These are phyloP conservation scores for Arthrocladium fulminans DNA, from an alignment of 2,329 filamentous ascomycete genomes.

Conservation along the genomic window DNA sequence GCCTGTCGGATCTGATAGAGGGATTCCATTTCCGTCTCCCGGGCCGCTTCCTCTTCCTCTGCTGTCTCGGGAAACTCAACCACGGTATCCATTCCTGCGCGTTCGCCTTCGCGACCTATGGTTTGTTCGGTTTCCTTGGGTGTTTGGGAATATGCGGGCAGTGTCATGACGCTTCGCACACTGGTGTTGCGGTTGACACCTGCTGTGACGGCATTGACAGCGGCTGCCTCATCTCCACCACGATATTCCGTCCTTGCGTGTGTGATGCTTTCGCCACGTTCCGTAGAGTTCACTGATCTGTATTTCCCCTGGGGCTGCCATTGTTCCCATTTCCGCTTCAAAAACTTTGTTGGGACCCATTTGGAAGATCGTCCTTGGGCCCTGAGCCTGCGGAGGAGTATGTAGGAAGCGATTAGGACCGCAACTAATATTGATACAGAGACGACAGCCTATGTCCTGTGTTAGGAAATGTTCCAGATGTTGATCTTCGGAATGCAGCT, in stretches of 20 bases:
- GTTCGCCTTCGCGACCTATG: slow-evolving; percentile 79
- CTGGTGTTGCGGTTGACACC: slow-evolving; percentile 73
- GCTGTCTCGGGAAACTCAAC: slow-evolving; percentile 72
- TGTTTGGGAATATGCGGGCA: slow-evolving; percentile 72
- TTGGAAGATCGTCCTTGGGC: slow-evolving; percentile 17
- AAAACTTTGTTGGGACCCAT: slow-evolving; percentile 15
- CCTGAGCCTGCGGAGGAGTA: slow-evolving; percentile 14
- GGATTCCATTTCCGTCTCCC: slow-evolving; percentile 87
- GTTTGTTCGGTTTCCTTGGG: slow-evolving; percentile 70
- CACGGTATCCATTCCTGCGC: slow-evolving; percentile 83
- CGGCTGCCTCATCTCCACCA: not conserved
- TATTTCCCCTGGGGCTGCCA: slow-evolving; percentile 22
- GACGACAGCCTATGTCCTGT: slow-evolving; percentile 11
- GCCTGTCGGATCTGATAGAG: slow-evolving; percentile 81
- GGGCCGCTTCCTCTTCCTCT: slow-evolving; percentile 66
- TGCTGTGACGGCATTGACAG: slow-evolving; percentile 18
- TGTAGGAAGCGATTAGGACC: slow-evolving; percentile 10
- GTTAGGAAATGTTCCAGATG: not conserved
- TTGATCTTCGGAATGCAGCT: not conserved
- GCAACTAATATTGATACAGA: slow-evolving; percentile 14
- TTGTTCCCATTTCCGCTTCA: slow-evolving; percentile 18
- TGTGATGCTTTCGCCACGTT: slow-evolving; percentile 6
- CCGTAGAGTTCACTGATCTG: slow-evolving; percentile 1
- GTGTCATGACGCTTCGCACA: slow-evolving; percentile 84
- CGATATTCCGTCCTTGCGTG: not conserved